A percentile compares a stretch with the other conserved stretches of the same genome.
Conservation (phyloP, 139 green algal species). For the Auxenochlorella protothecoides region DNA sequence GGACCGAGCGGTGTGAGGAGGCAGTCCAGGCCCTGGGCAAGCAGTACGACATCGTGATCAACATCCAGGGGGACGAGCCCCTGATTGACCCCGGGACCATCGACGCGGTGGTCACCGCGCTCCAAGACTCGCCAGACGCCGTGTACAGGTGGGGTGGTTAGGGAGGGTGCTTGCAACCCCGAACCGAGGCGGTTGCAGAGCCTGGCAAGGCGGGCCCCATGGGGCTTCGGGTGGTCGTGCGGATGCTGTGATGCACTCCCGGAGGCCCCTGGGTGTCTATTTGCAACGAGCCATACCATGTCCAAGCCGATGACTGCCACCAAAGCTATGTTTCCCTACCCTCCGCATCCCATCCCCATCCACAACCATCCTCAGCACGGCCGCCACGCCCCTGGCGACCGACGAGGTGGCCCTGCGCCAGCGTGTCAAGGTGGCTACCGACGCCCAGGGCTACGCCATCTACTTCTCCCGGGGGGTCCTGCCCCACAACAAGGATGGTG, state of each 20-base stretch:
- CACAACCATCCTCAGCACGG: slow-evolving; percentile 28
- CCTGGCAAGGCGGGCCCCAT: background rate
- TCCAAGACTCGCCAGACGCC: slow-evolving; percentile 40
- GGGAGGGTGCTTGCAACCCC: background rate
- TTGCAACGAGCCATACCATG: too few species aligned
- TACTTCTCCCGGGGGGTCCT: slow-evolving; percentile 64
- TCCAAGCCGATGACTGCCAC: too few species aligned
- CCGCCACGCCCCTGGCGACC: slow-evolving; percentile 43
- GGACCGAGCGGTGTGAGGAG: slow-evolving; percentile 51
- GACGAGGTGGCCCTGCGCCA: slow-evolving; percentile 33
- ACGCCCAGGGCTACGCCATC: slow-evolving; percentile 52
- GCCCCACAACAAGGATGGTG: slow-evolving; percentile 56
- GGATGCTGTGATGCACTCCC: too few species aligned
- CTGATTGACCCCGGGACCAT: slow-evolving; percentile 64
- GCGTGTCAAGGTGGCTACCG: slow-evolving; percentile 55
- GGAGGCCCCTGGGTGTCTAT: too few species aligned
- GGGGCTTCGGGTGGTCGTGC: background rate
- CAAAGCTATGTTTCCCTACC: background rate
- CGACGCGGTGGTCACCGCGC: slow-evolving; percentile 47
- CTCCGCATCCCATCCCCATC: background rate
- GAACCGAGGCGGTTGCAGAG: background rate
- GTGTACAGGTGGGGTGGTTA: slow-evolving; percentile 34
- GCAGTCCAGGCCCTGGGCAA: slow-evolving; percentile 29
- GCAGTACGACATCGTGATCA: slow-evolving; percentile 61
- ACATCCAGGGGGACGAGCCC: slow-evolving; percentile 70